phyloP scores from a whole-genome alignment of 768 basidiomycete species.

The Phanerochaete carnosa region DNA sequence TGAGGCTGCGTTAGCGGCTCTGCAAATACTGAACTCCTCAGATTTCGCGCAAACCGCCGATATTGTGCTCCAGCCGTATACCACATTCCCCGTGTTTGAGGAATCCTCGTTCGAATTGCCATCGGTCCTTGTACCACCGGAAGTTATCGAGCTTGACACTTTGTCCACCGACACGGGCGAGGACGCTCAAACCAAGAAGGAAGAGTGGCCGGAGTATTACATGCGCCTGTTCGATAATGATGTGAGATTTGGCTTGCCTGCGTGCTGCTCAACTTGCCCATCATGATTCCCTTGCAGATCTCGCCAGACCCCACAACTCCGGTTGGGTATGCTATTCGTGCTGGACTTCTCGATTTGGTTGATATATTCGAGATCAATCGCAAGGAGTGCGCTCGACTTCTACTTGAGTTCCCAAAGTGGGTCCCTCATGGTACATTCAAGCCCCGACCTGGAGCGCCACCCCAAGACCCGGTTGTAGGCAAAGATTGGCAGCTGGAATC shows the following conservation, averaged over 20 bases:
- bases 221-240: constrained; percentile 63
- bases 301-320: constrained; percentile 74
- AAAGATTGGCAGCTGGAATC: constrained; percentile 90
- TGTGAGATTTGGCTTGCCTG: constrained; percentile 26
- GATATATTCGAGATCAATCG: constrained; percentile 95
- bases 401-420: constrained; percentile 88
- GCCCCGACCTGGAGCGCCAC: constrained; percentile 61
- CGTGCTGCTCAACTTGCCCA: background rate
- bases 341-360: constrained; percentile 70
- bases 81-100: constrained; percentile 39
- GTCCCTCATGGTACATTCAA: constrained; percentile 81
- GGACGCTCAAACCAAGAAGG: constrained; percentile 71
- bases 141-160: constrained; percentile 77
- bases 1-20: constrained; percentile 62
- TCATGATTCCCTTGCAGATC: constrained; percentile 41
- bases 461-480: constrained; percentile 43
- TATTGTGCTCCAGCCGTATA: constrained; percentile 67
- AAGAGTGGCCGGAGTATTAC: constrained; percentile 78
- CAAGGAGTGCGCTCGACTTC: constrained; percentile 86
- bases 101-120: constrained; percentile 65
- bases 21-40: constrained; percentile 57
- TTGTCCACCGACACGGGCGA: constrained; percentile 67
- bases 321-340: constrained; percentile 76
- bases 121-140: constrained; percentile 81
- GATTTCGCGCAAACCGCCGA: constrained; percentile 55